These are phyloP conservation scores for Nosema muscidifuracis DNA, from an alignment of 371 early-diverging fungal species.

Conservation along the genomic window DNA sequence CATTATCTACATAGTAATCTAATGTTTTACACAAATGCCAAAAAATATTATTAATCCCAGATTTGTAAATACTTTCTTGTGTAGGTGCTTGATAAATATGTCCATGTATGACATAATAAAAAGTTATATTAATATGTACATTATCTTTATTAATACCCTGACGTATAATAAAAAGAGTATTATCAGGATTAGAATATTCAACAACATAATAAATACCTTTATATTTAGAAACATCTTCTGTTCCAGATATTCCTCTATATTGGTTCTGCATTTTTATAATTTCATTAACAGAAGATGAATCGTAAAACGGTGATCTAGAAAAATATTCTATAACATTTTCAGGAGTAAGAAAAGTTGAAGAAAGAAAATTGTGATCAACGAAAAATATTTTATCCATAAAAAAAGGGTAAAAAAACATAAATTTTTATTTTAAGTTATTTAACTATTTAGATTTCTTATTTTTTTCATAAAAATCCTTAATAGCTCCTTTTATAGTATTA, in stretches of 20 bases:
- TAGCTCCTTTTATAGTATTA: conserved; percentile 89
- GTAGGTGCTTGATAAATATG: conserved; percentile 50
- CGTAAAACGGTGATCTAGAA: conserved; percentile 84
- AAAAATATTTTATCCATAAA: conserved; percentile 50
- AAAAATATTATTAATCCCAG: conserved; percentile 19
- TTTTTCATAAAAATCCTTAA: conserved; percentile 70
- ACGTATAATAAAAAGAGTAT: conserved; percentile 41
- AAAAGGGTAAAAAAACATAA: not conserved
- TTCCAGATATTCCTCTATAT: conserved; percentile 70
- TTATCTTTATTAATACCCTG: conserved; percentile 26
- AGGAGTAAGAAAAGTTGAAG: conserved; percentile 55
- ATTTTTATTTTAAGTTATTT: not conserved
- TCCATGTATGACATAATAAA: conserved; percentile 52
- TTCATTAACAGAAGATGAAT: conserved; percentile 83
- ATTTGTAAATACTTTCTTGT: conserved; percentile 23
- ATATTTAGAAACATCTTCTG: conserved; percentile 60
- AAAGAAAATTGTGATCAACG: conserved; percentile 55
- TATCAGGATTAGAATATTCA: conserved; percentile 4
- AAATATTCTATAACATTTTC: conserved; percentile 85
- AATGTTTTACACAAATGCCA: conserved; percentile 30
- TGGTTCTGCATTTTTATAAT: conserved; percentile 88
- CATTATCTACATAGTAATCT: not conserved
- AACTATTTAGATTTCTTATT: conserved; percentile 16
- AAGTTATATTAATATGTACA: not conserved
- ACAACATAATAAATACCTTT: conserved; percentile 44